Conservation (phyloP, 2,329 filamentous ascomycete genomes). For the Sporothrix humicola region DNA sequence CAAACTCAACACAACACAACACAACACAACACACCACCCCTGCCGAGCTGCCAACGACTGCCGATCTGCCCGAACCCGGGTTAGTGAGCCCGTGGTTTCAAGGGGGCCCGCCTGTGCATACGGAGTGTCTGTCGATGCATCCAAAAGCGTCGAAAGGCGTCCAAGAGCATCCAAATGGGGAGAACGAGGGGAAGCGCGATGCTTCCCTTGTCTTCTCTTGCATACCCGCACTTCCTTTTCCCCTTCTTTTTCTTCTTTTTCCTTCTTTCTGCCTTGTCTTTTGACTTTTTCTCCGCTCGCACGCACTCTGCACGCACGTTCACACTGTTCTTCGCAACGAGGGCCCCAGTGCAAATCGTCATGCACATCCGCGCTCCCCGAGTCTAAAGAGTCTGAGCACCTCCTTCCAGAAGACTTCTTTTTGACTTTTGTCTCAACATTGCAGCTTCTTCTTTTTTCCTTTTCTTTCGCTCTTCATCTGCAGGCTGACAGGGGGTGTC, state of each 20-base stretch:
- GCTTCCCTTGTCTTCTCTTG: constrained; percentile 9
- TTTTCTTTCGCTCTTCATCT: background rate
- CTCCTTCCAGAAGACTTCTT: background rate
- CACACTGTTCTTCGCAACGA: background rate
- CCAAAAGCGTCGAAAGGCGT: background rate
- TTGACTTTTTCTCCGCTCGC: background rate
- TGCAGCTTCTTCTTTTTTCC: background rate
- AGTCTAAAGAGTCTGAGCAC: constrained; percentile 6
- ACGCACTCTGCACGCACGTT: background rate
- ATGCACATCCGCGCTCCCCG: constrained; percentile 24
- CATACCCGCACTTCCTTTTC: background rate
- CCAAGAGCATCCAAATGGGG: background rate
- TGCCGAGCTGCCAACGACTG: background rate
- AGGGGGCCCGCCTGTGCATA: constrained; percentile 14
- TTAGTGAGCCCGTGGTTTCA: constrained; percentile 28
- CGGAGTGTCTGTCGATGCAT: constrained; percentile 9
- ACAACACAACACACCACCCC: background rate
- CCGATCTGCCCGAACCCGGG: constrained; percentile 31
- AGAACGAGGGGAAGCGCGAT: background rate
- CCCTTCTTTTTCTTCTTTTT: background rate
- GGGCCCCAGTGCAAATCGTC: constrained; percentile 13
- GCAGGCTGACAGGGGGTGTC: constrained; percentile 9
- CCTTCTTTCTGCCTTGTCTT: background rate
- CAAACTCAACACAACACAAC: background rate
- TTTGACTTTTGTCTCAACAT: background rate